Conservation (phyloP, 1,284 basidiomycete genomes). For the Ceratobasidium sp. region DNA sequence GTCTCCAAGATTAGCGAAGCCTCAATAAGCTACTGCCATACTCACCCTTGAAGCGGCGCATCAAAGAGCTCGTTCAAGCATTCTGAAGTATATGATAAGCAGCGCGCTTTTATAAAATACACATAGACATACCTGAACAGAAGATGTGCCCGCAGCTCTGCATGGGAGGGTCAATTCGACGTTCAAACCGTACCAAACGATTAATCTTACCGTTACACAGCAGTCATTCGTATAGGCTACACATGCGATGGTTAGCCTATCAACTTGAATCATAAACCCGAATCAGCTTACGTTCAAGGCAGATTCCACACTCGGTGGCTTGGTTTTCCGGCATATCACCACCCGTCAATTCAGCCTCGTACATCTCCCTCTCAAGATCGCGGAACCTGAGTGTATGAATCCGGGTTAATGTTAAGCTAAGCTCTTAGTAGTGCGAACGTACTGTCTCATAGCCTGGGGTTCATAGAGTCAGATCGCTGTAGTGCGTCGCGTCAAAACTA, state of each 20-base stretch:
- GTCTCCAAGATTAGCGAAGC: conserved; percentile 1
- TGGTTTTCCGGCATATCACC: conserved; percentile 45
- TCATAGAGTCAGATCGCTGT: conserved; percentile 1
- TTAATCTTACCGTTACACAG: conserved; percentile 62
- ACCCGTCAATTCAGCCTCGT: conserved; percentile 57
- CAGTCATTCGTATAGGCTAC: conserved; percentile 64
- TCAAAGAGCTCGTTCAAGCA: conserved; percentile 67
- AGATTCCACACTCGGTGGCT: conserved; percentile 51
- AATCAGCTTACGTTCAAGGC: conserved; percentile 48
- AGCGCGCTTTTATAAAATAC: background rate
- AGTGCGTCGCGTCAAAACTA: too few species aligned
- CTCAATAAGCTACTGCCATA: conserved; percentile 5
- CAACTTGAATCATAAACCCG: conserved; percentile 2
- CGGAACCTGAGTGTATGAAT: conserved; percentile 66
- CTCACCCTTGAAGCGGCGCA: conserved; percentile 57
- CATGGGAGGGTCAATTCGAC: background rate
- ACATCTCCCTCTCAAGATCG: conserved; percentile 66
- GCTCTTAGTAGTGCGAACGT: conserved; percentile 57
- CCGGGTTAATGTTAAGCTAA: conserved; percentile 60
- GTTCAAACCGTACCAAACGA: background rate
- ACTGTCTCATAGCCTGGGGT: conserved; percentile 62
- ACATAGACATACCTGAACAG: conserved; percentile 59
- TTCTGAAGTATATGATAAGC: conserved; percentile 58
- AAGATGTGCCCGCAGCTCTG: conserved; percentile 68
- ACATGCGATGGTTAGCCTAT: conserved; percentile 56